Evolutionary conservation across 2,329 filamentous ascomycete genomes (phyloP), one percentile per base, ranked within the genome.

Genomic region (Claviceps sp.): DNA sequence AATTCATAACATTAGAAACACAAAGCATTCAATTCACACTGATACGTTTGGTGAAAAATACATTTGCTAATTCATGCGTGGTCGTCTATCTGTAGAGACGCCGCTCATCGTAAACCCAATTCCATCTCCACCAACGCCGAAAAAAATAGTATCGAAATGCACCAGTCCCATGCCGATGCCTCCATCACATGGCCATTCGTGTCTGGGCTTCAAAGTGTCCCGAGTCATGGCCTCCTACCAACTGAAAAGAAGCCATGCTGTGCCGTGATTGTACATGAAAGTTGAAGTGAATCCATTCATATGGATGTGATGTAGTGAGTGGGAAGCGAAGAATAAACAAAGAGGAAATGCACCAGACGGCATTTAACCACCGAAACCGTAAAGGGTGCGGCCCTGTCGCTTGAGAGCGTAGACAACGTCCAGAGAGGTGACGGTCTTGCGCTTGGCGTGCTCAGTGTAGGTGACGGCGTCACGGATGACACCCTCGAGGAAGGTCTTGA

Each of bases 331-430:
- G 37, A 22, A 45, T 16, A 13, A 24, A 48, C 44, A 37, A 16
- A 22, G 5, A 50, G 16, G 2, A 34, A 14, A 20, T 14, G 3
- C 37, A 30, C 8, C 37, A 11, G 47, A 18, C 47, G 13, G 51
- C 45, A 55, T 41, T 82, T 86, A 91, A 79, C 86, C 86, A 79
- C 86, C 86, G 79, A 90, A 90, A 76, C 86, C 86, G 78, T 90
- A 91, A 60, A 90, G 84, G 67, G 86, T 86, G 66, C 85, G 78
- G 67, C 80, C 80, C 72, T 84, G 80, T 69, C 80, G 74, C 77
- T 84, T 84, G 60, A 84, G 74, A 46, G 79, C 79, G 60, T 83
- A 84, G 68, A 83, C 80, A 24, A 84, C 80, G 60, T 84, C 80
- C 47, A 83, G 77, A 9, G 80, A 83, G 37, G 80, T 86, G 69